phyloP scores from a whole-genome alignment of 768 basidiomycete species.

The Collybia nuda region DNA sequence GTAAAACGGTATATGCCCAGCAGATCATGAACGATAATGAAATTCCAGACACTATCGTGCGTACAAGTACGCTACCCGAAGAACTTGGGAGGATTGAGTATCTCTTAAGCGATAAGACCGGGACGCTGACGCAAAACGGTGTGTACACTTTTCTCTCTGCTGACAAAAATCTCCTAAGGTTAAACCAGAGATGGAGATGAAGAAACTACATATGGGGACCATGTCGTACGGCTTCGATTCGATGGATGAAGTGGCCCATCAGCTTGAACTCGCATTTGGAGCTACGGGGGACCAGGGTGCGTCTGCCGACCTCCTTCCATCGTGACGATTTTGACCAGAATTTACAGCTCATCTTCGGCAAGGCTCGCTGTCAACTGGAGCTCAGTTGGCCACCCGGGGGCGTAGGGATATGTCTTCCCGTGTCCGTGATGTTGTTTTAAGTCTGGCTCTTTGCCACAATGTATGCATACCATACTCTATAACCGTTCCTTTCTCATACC shows the following conservation, averaged over 20 bases:
- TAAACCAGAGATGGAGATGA: slow-evolving; percentile 94
- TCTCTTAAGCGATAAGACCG: slow-evolving; percentile 95
- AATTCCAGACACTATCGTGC: slow-evolving; percentile 93
- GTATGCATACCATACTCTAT: slow-evolving; percentile 40
- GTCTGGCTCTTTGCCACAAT: slow-evolving; percentile 95
- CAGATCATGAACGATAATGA: slow-evolving; percentile 93
- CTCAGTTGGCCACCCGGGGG: slow-evolving; percentile 82
- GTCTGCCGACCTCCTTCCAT: slow-evolving; percentile 6
- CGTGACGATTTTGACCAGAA: not conserved
- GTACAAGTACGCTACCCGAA: slow-evolving; percentile 97
- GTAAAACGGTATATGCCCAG: slow-evolving; percentile 96
- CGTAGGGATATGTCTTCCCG: slow-evolving; percentile 94
- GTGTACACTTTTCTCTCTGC: slow-evolving; percentile 16
- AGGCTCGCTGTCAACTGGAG: slow-evolving; percentile 69
- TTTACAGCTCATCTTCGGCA: slow-evolving; percentile 41
- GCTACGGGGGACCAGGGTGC: slow-evolving; percentile 56
- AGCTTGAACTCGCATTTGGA: slow-evolving; percentile 85
- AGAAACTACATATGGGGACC: slow-evolving; percentile 97
- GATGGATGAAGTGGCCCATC: slow-evolving; percentile 98
- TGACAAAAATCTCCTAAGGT: not conserved
- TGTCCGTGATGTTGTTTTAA: slow-evolving; percentile 88
- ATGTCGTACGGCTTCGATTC: slow-evolving; percentile 96
- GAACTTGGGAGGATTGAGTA: slow-evolving; percentile 96
- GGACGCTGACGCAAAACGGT: slow-evolving; percentile 98
- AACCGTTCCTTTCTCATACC: slow-evolving; percentile 1